Evolutionary conservation across 257 asterid species (phyloP).

Genomic region (Coffea eugenioides): DNA sequence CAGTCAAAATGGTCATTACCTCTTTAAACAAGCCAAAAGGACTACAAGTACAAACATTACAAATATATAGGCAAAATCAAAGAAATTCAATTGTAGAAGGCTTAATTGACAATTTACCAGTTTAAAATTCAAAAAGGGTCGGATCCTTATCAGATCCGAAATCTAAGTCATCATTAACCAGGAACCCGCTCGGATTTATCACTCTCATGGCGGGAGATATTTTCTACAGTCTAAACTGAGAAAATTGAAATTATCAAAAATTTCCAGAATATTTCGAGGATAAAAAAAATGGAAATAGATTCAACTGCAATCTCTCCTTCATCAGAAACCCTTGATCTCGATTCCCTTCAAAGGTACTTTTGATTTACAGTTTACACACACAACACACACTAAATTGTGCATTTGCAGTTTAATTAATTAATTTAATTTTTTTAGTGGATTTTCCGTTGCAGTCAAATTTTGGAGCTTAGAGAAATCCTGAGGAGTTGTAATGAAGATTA

Average conservation of each 20-base stretch:
- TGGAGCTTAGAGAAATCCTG: conserved; percentile 49
- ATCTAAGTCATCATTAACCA: too few species aligned
- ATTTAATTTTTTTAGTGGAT: neutral
- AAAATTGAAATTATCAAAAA: neutral
- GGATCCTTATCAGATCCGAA: neutral
- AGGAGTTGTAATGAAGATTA: conserved; percentile 8
- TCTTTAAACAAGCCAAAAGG: too few species aligned
- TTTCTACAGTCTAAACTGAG: neutral
- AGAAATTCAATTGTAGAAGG: neutral
- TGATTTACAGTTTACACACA: neutral
- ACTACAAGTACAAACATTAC: too few species aligned
- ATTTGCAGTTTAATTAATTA: neutral
- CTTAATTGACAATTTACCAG: neutral
- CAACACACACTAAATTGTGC: neutral
- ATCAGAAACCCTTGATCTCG: conserved; percentile 10
- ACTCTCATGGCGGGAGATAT: neutral
- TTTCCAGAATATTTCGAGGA: neutral
- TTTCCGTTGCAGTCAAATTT: conserved; percentile 41
- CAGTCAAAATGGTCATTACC: too few species aligned
- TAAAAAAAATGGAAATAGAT: conserved; percentile 5
- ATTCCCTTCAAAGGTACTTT: conserved; percentile 24
- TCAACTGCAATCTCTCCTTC: conserved; percentile 9
- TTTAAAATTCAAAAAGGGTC: neutral
- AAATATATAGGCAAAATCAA: neutral
- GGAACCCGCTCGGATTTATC: neutral